Percentiles rank a stretch among this genome's conserved stretches.
Conservation (phyloP, 371 early-diverging fungal genomes). For the Funneliformis caledonium region DNA sequence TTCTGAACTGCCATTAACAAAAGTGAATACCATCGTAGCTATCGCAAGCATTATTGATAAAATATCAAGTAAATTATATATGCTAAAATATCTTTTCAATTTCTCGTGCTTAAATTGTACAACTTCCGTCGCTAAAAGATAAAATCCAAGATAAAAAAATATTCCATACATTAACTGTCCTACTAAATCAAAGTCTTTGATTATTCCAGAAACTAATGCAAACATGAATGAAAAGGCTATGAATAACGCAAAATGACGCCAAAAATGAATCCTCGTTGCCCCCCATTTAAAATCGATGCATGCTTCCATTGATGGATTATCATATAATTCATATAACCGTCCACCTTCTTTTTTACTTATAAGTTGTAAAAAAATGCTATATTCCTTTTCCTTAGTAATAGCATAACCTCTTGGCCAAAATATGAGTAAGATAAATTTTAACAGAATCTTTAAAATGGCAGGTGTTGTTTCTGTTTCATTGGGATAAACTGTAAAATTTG, state of each 20-base stretch:
- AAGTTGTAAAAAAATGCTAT: neutral
- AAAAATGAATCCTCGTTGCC: neutral
- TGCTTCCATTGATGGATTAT: constrained; percentile 25
- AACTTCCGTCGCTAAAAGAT: neutral
- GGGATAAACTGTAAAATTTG: constrained; percentile 22
- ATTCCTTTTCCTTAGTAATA: neutral
- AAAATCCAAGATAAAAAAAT: constrained; percentile 26
- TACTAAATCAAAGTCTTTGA: neutral
- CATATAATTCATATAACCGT: neutral
- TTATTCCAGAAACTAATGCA: neutral
- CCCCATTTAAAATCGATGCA: constrained; percentile 28
- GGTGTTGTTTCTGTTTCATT: neutral
- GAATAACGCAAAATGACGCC: neutral
- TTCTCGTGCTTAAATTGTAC: neutral
- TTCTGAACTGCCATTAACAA: no score
- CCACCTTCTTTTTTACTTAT: neutral
- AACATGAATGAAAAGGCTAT: neutral
- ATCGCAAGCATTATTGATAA: neutral
- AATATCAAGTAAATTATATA: neutral
- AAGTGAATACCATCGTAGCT: neutral
- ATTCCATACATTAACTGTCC: neutral
- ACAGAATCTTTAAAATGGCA: no score
- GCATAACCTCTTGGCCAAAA: constrained; percentile 1
- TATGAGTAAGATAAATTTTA: neutral
- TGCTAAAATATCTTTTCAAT: neutral